Percentiles rank a stretch among this genome's conserved stretches.
Conservation (phyloP, 768 basidiomycete species). For the Leucogyrophana mollusca region DNA sequence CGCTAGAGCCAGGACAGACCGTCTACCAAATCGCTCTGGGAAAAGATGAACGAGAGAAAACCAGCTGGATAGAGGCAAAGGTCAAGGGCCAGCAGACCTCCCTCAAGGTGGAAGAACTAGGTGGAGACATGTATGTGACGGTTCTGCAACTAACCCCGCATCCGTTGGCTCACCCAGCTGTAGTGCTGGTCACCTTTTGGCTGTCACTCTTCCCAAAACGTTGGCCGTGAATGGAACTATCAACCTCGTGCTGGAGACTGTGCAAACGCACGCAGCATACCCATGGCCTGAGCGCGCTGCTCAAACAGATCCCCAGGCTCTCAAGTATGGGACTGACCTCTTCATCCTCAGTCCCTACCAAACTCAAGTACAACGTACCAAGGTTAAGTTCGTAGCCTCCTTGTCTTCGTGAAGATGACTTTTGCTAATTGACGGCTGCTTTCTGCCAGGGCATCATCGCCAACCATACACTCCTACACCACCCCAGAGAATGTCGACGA, state of each 20-base stretch:
- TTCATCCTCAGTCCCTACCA: slow-evolving; percentile 84
- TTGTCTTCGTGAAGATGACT: background rate
- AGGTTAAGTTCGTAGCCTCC: slow-evolving; percentile 64
- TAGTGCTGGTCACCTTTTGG: slow-evolving; percentile 50
- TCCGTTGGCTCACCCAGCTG: slow-evolving; percentile 34
- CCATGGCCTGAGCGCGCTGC: slow-evolving; percentile 73
- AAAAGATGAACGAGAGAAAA: slow-evolving; percentile 58
- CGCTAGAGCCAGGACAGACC: slow-evolving; percentile 57
- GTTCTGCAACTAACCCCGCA: slow-evolving; percentile 37
- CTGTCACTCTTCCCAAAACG: slow-evolving; percentile 61
- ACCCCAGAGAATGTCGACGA: slow-evolving; percentile 58
- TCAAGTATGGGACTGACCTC: slow-evolving; percentile 74
- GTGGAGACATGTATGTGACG: slow-evolving; percentile 30
- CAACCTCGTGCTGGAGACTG: slow-evolving; percentile 76
- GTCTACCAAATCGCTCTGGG: slow-evolving; percentile 70
- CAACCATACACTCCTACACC: slow-evolving; percentile 70
- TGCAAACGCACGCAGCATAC: slow-evolving; percentile 74
- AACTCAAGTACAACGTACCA: slow-evolving; percentile 81
- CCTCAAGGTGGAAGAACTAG: slow-evolving; percentile 51
- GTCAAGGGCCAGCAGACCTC: slow-evolving; percentile 66
- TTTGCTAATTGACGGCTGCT: slow-evolving; percentile 5
- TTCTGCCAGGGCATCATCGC: slow-evolving; percentile 58
- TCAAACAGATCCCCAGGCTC: slow-evolving; percentile 76
- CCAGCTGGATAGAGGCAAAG: slow-evolving; percentile 78
- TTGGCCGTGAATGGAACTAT: slow-evolving; percentile 58